phyloP scores from a whole-genome alignment of 305 asterid species.

The Fraxinus greggii region DNA sequence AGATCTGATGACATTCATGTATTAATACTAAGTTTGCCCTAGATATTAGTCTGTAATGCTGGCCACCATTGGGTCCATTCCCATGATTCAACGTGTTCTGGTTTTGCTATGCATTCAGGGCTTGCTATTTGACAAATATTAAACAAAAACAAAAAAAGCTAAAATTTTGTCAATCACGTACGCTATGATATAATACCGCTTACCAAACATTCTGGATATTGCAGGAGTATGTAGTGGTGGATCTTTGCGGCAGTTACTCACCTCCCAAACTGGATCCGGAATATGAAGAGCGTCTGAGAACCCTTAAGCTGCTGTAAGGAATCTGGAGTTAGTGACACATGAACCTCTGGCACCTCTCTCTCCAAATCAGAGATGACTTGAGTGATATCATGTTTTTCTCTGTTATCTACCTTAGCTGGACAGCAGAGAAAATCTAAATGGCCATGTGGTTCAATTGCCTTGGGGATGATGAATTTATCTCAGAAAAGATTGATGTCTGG shows the following conservation, averaged over 20 bases:
- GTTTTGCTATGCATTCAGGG: not conserved
- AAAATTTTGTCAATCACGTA: not conserved
- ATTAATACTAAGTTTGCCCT: not conserved
- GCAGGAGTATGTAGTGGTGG: constrained; percentile 58
- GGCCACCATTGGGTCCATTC: not conserved
- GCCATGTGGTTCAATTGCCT: not conserved
- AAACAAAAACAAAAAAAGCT: no score
- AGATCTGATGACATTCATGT: not conserved
- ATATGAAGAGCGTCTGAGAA: constrained; percentile 52
- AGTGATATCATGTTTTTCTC: not conserved
- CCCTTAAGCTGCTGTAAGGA: constrained; percentile 44
- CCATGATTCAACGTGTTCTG: not conserved
- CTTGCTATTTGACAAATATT: not conserved
- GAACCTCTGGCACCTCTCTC: not conserved
- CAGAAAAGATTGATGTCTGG: not conserved
- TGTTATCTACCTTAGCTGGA: not conserved
- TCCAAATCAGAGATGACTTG: not conserved
- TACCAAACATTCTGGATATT: constrained; percentile 10
- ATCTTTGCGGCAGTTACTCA: constrained; percentile 46
- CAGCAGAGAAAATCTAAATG: not conserved
- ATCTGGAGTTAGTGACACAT: not conserved
- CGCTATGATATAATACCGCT: not conserved
- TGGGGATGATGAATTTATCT: not conserved
- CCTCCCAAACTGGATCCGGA: constrained; percentile 44
- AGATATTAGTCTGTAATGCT: not conserved